Evolutionary conservation across 1,284 basidiomycete species (phyloP), one percentile per base, ranked within the genome.

Genomic region (Cutaneotrichosporon sp.): DNA sequence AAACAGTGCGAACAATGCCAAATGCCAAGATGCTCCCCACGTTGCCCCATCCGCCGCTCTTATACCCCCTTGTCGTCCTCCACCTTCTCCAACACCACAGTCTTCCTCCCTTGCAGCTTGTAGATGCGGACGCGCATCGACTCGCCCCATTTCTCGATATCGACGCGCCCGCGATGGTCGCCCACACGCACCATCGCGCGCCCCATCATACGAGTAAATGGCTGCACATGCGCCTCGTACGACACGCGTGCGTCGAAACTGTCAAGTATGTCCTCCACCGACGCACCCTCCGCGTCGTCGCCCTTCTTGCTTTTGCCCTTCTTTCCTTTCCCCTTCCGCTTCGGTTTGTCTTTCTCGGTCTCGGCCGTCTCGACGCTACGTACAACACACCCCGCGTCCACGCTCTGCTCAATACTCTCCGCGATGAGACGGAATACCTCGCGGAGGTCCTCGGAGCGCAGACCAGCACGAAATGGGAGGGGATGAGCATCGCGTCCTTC

Each of bases 191-290:
- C 47, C 42, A 70, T 51, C 0, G 66, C 65, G 2, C 57, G 44
- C 1, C 51, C 47, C 38, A 72, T 52, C 46, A 61, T 60, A 50
- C 59, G 54, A 0, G 51, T 57, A 32, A 73, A 70, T 16, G 70
- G 71, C 34, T 53, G 45, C 27, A 71, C 49, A 42, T 68, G 65
- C 10, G 49, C 48, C 8, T 45, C 32, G 27, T 57, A 65, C 32
- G 58, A 46, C 29, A 63, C 38, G 12, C 25, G 31, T 10, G 17
- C 12, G 38, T 52, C 50, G 22, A 57, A 57, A 2, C 26, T 41
- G 22, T 41, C 38, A 16, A 41, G 38, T 16, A 41, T 41, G 24
- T 41, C 38, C n/a, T n/a, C n/a, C n/a, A n/a, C n/a, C n/a, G n/a
- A n/a, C n/a, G 16, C 24, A 22, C 14, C n/a, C 24, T 11, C 11